Evolutionary conservation across 2,329 filamentous ascomycete species (phyloP), one percentile per base, ranked within the genome.

Genomic region (Periconia sp.): DNA sequence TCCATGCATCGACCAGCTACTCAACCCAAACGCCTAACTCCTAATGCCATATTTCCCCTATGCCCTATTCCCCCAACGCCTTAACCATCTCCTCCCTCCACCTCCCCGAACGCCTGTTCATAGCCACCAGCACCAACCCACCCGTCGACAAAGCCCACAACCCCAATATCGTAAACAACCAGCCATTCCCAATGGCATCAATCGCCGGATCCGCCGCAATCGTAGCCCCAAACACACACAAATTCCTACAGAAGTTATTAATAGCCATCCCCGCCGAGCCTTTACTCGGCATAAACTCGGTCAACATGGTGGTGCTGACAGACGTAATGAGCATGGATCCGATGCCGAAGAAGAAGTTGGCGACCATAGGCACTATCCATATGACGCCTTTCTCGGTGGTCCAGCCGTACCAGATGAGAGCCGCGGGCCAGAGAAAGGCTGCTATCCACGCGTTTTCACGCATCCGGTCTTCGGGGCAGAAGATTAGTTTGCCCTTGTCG

Each of bases 1-100:
- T 25, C 23, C 12, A 25, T 25, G 7, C 12, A 12, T 25, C n/a
- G n/a, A n/a, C n/a, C n/a, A n/a, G n/a, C n/a, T n/a, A n/a, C n/a
- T n/a, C n/a, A n/a, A n/a, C n/a, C n/a, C n/a, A n/a, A n/a, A n/a
- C n/a, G n/a, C n/a, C n/a, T n/a, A 12, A 25, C 12, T 25, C 7
- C 23, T 25, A 7, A 25, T 25, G 7, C 7, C 12, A 25, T 33
- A 33, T 13, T 12, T 11, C 8, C 11, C 10, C 32, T 23, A 35
- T 18, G 17, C 16, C 39, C 31, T 36, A 21, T 43, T 35, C 57
- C 3, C 56, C 59, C 25, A 62, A 31, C 25, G 42, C 52, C 32
- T 53, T 47, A 10, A 88, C 82, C 83, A 89, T 87, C 21, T 69
- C 66, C 36, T 72, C 72, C 57, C 87, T 79, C 87, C 87, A 90